Conservation (phyloP, 331 rosid genomes). For the Rhamnella rubrinervis region DNA sequence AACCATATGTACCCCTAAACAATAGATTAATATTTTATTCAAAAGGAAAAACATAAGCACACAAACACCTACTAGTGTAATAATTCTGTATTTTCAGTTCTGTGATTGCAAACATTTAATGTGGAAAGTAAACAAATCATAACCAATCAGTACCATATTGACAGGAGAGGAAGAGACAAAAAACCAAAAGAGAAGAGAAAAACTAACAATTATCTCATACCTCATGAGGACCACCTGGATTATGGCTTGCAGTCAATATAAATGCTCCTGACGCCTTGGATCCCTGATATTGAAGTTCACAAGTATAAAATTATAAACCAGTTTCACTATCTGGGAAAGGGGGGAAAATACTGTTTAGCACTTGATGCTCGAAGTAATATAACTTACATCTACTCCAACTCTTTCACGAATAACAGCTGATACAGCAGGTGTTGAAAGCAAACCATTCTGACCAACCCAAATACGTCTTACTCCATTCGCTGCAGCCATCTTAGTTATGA, state of each 20-base stretch:
- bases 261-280: constrained; percentile 91
- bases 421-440: constrained; percentile 99
- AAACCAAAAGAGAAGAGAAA: too few relatives aligned
- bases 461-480: constrained; percentile 90
- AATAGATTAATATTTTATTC: too few relatives aligned
- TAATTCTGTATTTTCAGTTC: too few relatives aligned
- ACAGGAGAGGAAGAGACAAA: not conserved
- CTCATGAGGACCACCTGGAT: constrained; percentile 98
- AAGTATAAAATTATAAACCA: constrained; percentile 18
- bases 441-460: constrained; percentile 94
- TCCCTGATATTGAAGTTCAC: constrained; percentile 54
- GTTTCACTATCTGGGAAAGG: constrained; percentile 2
- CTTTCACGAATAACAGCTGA: constrained; percentile 95
- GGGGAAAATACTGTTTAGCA: not conserved
- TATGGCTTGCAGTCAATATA: constrained; percentile 98
- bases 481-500: constrained; percentile 87
- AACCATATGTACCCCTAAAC: too few relatives aligned
- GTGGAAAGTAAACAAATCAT: too few relatives aligned
- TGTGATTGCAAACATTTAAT: too few relatives aligned
- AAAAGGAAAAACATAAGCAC: too few relatives aligned
- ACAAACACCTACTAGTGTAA: too few relatives aligned
- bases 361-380: constrained; percentile 4
- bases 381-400: constrained; percentile 82
- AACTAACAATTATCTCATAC: constrained; percentile 23
- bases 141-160: not conserved